Conservation (phyloP, 768 basidiomycete genomes). For the Chlorophyllum brunneum region DNA sequence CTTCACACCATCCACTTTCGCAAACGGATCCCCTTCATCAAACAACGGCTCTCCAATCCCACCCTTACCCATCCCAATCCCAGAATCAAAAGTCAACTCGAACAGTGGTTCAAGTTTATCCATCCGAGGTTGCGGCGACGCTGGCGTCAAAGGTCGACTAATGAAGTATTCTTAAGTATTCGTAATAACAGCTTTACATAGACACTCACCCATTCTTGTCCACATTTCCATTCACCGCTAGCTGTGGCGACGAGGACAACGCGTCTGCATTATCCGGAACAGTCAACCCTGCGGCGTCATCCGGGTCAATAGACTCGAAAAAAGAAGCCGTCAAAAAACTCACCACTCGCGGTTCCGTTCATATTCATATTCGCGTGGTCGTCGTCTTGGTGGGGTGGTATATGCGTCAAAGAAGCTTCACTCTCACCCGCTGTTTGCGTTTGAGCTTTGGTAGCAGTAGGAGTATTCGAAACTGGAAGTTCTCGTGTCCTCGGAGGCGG, state of each 20-base stretch:
- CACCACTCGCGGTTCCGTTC: conserved; percentile 3
- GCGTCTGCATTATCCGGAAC: no score
- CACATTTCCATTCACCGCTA: neutral
- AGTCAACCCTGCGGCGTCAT: neutral
- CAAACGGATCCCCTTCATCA: conserved; percentile 51
- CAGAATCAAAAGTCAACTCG: conserved; percentile 5
- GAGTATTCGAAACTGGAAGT: neutral
- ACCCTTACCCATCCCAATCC: neutral
- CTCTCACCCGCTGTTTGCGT: neutral
- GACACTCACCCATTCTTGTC: neutral
- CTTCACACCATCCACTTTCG: conserved; percentile 48
- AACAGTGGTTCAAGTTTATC: conserved; percentile 17
- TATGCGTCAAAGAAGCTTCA: neutral
- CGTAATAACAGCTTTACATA: neutral
- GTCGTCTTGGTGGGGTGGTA: neutral
- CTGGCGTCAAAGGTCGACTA: neutral
- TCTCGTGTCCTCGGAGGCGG: neutral
- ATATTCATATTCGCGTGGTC: neutral
- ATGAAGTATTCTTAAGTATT: neutral
- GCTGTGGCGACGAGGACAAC: no score
- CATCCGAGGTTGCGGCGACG: neutral
- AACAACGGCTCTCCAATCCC: conserved; percentile 20
- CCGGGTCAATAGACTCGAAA: neutral
- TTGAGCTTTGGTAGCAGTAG: neutral
- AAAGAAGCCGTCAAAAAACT: no score